Evolutionary conservation across 73 alveolate genomes (phyloP), one percentile per base, ranked within the genome.

Genomic region (Diophrys sp.): DNA sequence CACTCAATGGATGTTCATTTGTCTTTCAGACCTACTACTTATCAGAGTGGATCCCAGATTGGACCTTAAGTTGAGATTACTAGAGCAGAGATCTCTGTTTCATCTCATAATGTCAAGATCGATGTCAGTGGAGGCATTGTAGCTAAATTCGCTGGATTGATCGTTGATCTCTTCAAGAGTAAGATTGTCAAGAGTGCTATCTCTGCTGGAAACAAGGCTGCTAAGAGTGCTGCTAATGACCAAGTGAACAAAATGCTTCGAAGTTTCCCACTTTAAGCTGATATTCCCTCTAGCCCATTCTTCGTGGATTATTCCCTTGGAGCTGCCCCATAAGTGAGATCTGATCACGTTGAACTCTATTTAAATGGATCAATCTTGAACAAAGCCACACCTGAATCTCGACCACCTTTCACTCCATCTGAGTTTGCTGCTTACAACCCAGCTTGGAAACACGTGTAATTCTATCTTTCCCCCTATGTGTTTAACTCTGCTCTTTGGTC

Each of bases 121-220:
- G 18, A 44, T 11, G 62, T 44, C 62, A 44, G 31, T 29, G 72
- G 33, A 62, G 72, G 72, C 72, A 62, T 62, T 62, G 72, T 62
- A 11, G 72, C 32, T 23, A 23, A 25, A 25, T 25, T 62, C n/a
- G 72, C 72, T 62, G n/a, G n/a, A 2, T 29, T 62, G 8, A 62
- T 62, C 29, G 30, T 62, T 62, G 29, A 62, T 5, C 72, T 62
- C 32, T 62, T 62, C 72, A 62, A 62, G 29, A 2, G 31, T 2
- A 62, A 62, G 72, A 62, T 62, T n/a, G 72, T 25, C n/a, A 8
- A 62, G 8, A 29, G 31, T 62, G 30, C 30, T 62, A 11, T 23
- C 26, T 2, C 5, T 8, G 32, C 26, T 2, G 72, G 32, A 23
- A 62, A 62, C 26, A 62, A 62, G 29, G 72, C 72, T 25, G 30